Conservation (phyloP, 2,329 filamentous ascomycete species). For the Aspergillus sp. region DNA sequence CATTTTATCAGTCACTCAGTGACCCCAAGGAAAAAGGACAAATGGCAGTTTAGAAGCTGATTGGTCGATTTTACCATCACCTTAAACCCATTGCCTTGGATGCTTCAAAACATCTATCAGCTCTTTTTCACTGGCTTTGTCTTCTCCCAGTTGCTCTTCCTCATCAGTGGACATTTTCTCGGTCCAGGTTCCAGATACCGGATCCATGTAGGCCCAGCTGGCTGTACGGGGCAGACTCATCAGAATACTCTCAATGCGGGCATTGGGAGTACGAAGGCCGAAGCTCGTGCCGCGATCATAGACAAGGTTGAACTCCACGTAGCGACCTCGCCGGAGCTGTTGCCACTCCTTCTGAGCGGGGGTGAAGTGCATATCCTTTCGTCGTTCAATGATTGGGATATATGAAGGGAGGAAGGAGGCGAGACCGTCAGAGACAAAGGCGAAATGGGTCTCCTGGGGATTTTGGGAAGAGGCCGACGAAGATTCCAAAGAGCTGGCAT, state of each 20-base stretch:
- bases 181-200: constrained; percentile 40
- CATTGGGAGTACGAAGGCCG: constrained; percentile 85
- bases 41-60: background rate
- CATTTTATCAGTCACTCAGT: background rate
- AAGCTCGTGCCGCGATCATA: constrained; percentile 95
- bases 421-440: constrained; percentile 80
- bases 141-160: constrained; percentile 28
- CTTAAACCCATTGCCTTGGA: constrained; percentile 57
- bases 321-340: constrained; percentile 86
- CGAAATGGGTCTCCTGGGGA: constrained; percentile 83
- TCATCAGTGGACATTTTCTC: constrained; percentile 45
- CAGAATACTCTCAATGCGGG: constrained; percentile 90
- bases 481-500: constrained; percentile 49
- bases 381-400: constrained; percentile 76
- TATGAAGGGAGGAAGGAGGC: constrained; percentile 87
- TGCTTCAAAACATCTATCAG: constrained; percentile 67
- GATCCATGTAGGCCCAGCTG: constrained; percentile 92
- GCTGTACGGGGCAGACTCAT: constrained; percentile 96
- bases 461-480: constrained; percentile 57
- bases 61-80: background rate
- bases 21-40: background rate
- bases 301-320: constrained; percentile 97
- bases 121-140: constrained; percentile 60
- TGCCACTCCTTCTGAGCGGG: constrained; percentile 92
- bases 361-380: constrained; percentile 89